phyloP scores from a whole-genome alignment of 164 flowering plant genomes.

The Aristolochia contorta region DNA sequence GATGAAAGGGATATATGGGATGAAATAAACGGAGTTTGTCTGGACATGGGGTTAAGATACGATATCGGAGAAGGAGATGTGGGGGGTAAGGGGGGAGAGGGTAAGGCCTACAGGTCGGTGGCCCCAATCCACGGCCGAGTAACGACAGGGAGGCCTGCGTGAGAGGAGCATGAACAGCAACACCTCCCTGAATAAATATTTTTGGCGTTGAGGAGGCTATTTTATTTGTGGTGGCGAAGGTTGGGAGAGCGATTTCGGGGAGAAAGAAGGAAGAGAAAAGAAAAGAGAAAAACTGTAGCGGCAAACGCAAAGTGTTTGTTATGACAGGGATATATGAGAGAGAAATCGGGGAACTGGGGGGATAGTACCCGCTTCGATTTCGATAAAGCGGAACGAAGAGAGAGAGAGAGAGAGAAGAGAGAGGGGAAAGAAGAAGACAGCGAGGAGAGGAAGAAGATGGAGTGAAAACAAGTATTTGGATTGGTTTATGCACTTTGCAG shows the following conservation, averaged over 20 bases:
- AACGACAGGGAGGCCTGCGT: constrained; percentile 24
- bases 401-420: constrained; percentile 3
- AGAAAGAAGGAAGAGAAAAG: background rate
- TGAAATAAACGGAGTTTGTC: constrained; percentile 10
- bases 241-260: background rate
- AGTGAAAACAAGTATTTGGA: background rate
- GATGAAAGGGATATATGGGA: no score
- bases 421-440: constrained; percentile 5
- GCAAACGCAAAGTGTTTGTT: constrained; percentile 6
- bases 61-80: constrained; percentile 14
- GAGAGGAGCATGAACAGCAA: constrained; percentile 19
- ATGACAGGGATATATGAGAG: constrained; percentile 4
- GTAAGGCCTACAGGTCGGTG: constrained; percentile 28
- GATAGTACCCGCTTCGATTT: constrained; percentile 1
- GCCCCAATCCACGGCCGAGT: constrained; percentile 21
- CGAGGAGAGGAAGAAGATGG: constrained; percentile 2
- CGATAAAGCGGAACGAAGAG: constrained; percentile 2
- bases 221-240: background rate
- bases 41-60: constrained; percentile 9
- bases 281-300: background rate
- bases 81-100: constrained; percentile 15
- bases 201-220: background rate
- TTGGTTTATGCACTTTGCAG: no score
- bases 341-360: constrained; percentile 14
- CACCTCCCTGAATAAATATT: constrained; percentile 11